Evolutionary conservation across 257 asterid species (phyloP), one percentile per base, ranked within the genome.

Genomic region (Plantago major): DNA sequence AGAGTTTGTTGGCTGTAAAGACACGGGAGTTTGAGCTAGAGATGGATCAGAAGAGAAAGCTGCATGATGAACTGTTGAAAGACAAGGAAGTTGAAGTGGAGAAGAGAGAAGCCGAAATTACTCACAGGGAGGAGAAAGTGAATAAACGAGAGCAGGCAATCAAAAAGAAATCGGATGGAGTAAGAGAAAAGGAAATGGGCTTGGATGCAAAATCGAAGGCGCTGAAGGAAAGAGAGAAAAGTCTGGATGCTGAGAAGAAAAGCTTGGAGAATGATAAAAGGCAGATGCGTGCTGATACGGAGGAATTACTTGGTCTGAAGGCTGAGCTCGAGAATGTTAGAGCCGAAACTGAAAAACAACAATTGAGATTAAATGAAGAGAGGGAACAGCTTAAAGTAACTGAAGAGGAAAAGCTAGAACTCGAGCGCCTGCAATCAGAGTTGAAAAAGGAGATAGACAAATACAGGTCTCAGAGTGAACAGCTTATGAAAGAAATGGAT

Each of bases 81-180:
- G 66, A 70, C 68, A 89, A 87, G 79, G 85, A 71, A 45, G 74
- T 68, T 65, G 99, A 93, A 69, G 76, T 85, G 78, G 82, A 84
- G 78, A 89, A 76, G 68, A 93, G 81, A 75, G 97, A 89, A 73
- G 78, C 79, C 50, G 97, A 89, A 82, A 70, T 93, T 52, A 59
- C 72, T 51, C 99, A 93, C 73, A 65, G 74, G 95, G 96, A 89
- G 69, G 97, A 93, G 77, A 93, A 87, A 78, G 67, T 93, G 65
- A 78, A 67, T 65, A 89, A 85, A 82, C 83, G 94, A 50, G 99
- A 93, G 69, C 82, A 80, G 71, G 87, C 97, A 13, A 53, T 83
- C 40, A 96, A 89, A 68, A 87, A 82, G 81, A 93, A 85, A 73
- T 26, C 59, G 52, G 96, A 87, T 64, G 89, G 87, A 79, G 74